A percentile compares a stretch with the other conserved stretches of the same genome.
phyloP scores from a whole-genome alignment of 495 filamentous ascomycete genomes.

The Penicillium maclennaniae region DNA sequence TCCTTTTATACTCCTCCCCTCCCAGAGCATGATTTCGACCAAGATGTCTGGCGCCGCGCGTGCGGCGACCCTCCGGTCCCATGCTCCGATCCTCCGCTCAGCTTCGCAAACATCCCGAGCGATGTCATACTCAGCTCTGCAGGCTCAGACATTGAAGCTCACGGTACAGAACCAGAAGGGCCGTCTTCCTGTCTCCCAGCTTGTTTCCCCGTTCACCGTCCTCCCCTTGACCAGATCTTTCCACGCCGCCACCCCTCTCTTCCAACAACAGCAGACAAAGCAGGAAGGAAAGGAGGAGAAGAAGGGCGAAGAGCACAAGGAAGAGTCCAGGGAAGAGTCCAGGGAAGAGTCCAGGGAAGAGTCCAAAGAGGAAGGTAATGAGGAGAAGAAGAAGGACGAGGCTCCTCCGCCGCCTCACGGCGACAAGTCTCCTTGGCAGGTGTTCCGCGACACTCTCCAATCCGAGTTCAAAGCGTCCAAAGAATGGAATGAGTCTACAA shows the following conservation, averaged over 20 bases:
- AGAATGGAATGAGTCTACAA: slow-evolving; percentile 98
- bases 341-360: slow-evolving; percentile 42
- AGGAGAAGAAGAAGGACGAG: slow-evolving; percentile 64
- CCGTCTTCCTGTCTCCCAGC: slow-evolving; percentile 28
- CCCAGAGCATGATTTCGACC: slow-evolving; percentile 42
- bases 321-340: slow-evolving; percentile 38
- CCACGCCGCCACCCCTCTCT: slow-evolving; percentile 34
- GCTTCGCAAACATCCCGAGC: slow-evolving; percentile 55
- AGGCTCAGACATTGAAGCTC: slow-evolving; percentile 11
- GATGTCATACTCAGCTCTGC: slow-evolving; percentile 28
- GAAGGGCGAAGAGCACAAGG: slow-evolving; percentile 43
- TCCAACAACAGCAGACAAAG: slow-evolving; percentile 42
- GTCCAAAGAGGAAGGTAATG: slow-evolving; percentile 44
- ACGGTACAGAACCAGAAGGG: slow-evolving; percentile 8
- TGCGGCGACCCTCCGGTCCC: slow-evolving; percentile 40
- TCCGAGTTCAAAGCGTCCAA: slow-evolving; percentile 93
- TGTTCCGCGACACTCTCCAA: slow-evolving; percentile 93
- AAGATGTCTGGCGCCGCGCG: slow-evolving; percentile 42
- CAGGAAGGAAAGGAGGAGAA: slow-evolving; percentile 32
- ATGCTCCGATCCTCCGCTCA: slow-evolving; percentile 34
- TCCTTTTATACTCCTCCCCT: slow-evolving; percentile 1
- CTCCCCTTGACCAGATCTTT: slow-evolving; percentile 42
- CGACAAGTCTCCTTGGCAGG: slow-evolving; percentile 96
- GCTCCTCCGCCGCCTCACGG: slow-evolving; percentile 83
- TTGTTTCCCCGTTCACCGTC: slow-evolving; percentile 37